phyloP scores from a whole-genome alignment of 1,284 basidiomycete genomes.

The Omphalotus olearius region DNA sequence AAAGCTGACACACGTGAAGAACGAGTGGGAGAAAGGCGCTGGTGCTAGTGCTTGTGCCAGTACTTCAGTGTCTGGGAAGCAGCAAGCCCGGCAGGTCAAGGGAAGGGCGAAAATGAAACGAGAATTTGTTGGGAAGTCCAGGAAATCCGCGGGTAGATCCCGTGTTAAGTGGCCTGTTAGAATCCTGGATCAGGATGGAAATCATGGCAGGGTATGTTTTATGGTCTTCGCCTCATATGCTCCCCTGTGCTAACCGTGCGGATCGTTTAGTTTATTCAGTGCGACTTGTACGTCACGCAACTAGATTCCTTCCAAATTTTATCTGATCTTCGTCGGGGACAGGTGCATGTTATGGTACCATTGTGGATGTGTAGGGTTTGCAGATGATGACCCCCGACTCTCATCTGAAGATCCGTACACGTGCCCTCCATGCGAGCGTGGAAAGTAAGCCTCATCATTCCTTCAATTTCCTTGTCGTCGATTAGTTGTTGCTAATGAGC shows the following conservation, averaged over 20 bases:
- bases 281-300: conserved; percentile 1
- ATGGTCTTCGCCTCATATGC: not conserved
- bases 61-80: not conserved
- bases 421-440: conserved; percentile 31
- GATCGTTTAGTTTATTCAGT: conserved; percentile 4
- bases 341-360: conserved; percentile 30
- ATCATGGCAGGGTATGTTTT: conserved; percentile 1
- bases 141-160: not conserved
- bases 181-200: conserved; percentile 2
- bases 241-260: not conserved
- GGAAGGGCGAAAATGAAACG: not conserved
- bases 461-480: not conserved
- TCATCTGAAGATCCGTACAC: conserved; percentile 22
- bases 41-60: not conserved
- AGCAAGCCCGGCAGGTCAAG: not conserved
- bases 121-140: not conserved
- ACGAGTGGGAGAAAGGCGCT: not conserved
- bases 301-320: conserved; percentile 21
- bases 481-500: not conserved
- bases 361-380: conserved; percentile 34
- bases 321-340: not conserved
- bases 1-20: not conserved
- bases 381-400: conserved; percentile 23
- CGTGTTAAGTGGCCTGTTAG: conserved; percentile 1
- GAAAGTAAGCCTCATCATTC: conserved; percentile 21